Percentiles rank a stretch among this genome's conserved stretches.
Evolutionary conservation across 495 filamentous ascomycete species (phyloP).

Genomic region (Podospora bellae-mahoneyi): DNA sequence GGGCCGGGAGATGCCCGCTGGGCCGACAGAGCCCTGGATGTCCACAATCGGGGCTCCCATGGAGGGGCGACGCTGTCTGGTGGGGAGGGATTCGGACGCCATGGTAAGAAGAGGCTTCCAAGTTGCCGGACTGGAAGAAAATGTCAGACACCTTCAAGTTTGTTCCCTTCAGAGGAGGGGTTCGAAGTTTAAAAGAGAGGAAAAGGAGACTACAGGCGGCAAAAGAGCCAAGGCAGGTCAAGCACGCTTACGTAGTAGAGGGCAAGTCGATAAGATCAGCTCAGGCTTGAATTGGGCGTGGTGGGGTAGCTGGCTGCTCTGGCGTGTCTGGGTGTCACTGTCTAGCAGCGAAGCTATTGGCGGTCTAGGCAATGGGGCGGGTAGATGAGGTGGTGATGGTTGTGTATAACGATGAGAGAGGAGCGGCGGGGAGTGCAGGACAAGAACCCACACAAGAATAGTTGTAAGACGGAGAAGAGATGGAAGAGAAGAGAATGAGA

Average conservation of each 20-base stretch:
- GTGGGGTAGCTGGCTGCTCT: background rate
- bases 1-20: conserved; percentile 66
- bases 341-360: background rate
- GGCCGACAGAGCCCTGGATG: conserved; percentile 75
- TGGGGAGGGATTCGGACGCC: conserved; percentile 36
- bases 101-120: conserved; percentile 23
- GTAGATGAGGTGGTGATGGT: background rate
- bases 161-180: background rate
- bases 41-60: conserved; percentile 77
- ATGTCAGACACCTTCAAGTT: background rate
- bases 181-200: background rate
- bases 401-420: background rate
- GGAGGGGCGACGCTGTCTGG: conserved; percentile 63
- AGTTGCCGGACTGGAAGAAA: background rate
- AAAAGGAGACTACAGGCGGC: background rate
- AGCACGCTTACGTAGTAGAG: conserved; percentile 9
- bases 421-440: background rate
- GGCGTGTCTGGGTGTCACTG: background rate
- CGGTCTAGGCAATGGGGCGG: background rate
- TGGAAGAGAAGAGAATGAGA: background rate
- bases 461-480: background rate
- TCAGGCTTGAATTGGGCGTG: conserved; percentile 1
- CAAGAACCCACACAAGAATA: background rate
- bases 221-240: conserved; percentile 4
- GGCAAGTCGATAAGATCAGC: conserved; percentile 7